Base-by-base conservation (phyloP, 208 protist genomes). In the Leishmania gerbilli region DNA sequence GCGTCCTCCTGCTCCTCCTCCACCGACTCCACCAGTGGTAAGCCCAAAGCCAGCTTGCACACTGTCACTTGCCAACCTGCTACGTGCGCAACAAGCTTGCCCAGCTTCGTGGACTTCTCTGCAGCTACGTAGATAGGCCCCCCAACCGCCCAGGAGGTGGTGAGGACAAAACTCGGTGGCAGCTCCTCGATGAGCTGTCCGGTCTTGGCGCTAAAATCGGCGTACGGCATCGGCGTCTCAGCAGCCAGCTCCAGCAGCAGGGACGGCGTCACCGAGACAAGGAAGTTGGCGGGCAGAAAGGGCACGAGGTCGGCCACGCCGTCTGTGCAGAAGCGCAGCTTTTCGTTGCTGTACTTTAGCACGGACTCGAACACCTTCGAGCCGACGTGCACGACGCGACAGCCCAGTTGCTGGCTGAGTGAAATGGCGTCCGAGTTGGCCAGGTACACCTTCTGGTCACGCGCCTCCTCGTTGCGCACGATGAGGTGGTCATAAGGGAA, bases 371-470 rank as follows among this genome's bases (percentile, higher is more conserved):
- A 90, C 71, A 97, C 80, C 76, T 97, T 97, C 64, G 85, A 81
- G n/a, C 95, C 95, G 24, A 95, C 95, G 72, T 93, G 83, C 79
- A 92, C 86, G 47, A 97, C 88, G 56, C 93, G 91, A 65, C 84
- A 68, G 72, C 91, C 91, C 21, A 96, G 88, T 84, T 86, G 82
- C 24, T 82, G 76, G 49, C 84, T 86, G 62, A 98, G 71, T 64
- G 42, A 82, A 56, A 90, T 87, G 19, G 86, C 85, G 68, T 83
- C 88, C 34, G 82, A 79, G 79, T 89, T 90, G 60, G 92, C 91
- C 76, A 90, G 93, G 83, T 97, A 98, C 0, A 97, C 79, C 79
- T 98, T 98, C 79, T 92, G 92, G 53, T 92, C 88, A 5, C 93
- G 86, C 13, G 90, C 82, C 47, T 56, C 76, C 75, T 94, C 92